phyloP scores from a whole-genome alignment of 305 asterid genomes.

The Fraxinus angustifolia region DNA sequence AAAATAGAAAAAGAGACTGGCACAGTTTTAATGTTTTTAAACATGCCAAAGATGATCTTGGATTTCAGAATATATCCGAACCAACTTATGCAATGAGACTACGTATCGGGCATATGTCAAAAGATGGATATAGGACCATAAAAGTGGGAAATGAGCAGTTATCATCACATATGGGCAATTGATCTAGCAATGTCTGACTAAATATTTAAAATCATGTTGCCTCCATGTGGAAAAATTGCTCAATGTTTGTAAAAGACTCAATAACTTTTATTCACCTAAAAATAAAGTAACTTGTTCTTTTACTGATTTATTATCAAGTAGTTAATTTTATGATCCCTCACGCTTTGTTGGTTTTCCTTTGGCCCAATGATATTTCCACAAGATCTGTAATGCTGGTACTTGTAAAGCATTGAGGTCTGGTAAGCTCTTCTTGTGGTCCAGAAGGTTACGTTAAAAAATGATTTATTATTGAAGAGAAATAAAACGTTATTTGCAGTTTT shows the following conservation, averaged over 20 bases:
- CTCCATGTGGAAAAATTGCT: background rate
- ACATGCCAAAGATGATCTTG: background rate
- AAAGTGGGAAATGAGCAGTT: background rate
- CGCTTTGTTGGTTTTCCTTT: background rate
- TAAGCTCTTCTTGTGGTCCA: background rate
- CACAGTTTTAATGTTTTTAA: background rate
- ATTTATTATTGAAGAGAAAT: background rate
- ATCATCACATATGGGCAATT: background rate
- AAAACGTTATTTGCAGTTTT: background rate
- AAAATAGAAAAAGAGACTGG: background rate
- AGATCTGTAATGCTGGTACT: background rate
- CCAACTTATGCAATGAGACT: background rate
- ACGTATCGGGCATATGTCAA: background rate
- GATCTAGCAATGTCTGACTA: background rate
- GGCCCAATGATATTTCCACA: background rate
- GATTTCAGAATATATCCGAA: background rate
- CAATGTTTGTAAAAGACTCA: background rate
- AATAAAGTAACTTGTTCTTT: background rate
- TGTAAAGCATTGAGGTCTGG: background rate
- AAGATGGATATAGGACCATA: background rate
- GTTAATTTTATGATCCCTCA: background rate
- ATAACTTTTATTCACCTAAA: background rate
- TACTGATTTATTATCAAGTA: background rate
- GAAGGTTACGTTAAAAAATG: background rate
- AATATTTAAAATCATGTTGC: background rate